phyloP scores from a whole-genome alignment of 164 flowering plant genomes.

The Chimonanthus praecox region DNA sequence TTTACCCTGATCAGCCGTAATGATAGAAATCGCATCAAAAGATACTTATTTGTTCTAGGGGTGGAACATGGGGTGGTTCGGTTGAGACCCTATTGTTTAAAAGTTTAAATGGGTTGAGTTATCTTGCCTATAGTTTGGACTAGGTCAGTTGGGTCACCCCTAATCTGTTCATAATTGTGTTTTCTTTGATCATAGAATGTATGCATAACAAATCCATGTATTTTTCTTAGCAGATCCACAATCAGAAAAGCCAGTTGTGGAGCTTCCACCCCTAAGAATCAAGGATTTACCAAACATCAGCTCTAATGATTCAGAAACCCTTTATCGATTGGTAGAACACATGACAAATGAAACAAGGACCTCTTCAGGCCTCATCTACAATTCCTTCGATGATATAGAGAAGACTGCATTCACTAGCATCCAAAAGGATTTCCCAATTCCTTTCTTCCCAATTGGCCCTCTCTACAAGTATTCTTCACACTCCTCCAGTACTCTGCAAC shows the following conservation, averaged over 20 bases:
- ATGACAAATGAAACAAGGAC: constrained; percentile 15
- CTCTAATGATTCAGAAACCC: neutral
- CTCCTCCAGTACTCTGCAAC: constrained; percentile 19
- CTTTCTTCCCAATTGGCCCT: constrained; percentile 34
- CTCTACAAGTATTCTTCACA: constrained; percentile 22
- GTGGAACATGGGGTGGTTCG: too few species aligned
- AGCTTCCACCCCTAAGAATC: constrained; percentile 28
- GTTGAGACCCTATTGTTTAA: too few species aligned
- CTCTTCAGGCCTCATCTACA: constrained; percentile 29
- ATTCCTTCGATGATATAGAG: constrained; percentile 25
- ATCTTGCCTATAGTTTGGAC: too few species aligned
- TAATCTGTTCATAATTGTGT: too few species aligned
- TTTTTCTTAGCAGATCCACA: neutral
- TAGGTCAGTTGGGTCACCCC: too few species aligned
- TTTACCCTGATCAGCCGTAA: too few species aligned
- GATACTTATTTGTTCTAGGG: too few species aligned
- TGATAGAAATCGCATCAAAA: too few species aligned
- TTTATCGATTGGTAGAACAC: constrained; percentile 5
- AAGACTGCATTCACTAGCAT: constrained; percentile 4
- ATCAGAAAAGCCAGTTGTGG: constrained; percentile 16
- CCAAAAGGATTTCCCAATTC: constrained; percentile 12
- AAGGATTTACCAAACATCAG: constrained; percentile 28
- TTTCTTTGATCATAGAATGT: too few species aligned
- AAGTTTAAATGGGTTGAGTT: too few species aligned
- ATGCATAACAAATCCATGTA: too few species aligned